Base-by-base conservation (phyloP, 768 basidiomycete species). In the Podaxis rugospora region DNA sequence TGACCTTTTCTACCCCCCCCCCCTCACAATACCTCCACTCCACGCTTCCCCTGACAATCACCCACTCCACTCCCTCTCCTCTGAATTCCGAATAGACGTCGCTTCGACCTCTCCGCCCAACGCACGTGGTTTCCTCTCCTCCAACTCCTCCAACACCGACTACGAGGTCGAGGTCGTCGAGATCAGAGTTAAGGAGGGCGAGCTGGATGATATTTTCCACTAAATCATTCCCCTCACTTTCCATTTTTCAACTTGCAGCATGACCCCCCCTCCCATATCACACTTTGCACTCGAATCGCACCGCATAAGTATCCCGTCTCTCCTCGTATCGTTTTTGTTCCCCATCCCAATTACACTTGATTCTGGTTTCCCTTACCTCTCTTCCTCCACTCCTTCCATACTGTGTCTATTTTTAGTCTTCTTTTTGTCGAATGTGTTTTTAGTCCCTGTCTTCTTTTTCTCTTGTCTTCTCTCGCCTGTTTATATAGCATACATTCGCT, bases 161-260 rank as follows among this genome's bases (percentile, higher is more conserved):
- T 92, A 90, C 65, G 90, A 92, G 69, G 86, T 93, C 62, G 91
- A 93, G 72, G 91, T 93, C 39, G 92, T 90, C 66, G 90, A 92
- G 76, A 94, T 93, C 71, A 82, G 91, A 62, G 89, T 93, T 62
- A 79, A 82, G 64, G 91, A 91, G 67, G 88, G 83, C 54, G 92
- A 93, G 66, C 75, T 92, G 53, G 82, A 86, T 70, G 82, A 85
- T 62, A 88, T 93, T 70, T 89, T 93, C 71, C 91, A 87, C 23
- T 80, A 73, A 72, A 73, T 59, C 23, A 44, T 14, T 21, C 32
- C 32, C 2, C 16, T 6, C 42, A 44, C 2, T 16, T 52, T 47
- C 27, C 23, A 25, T 55, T 44, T 44, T 42, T 44, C 28, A 16
- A 44, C 39, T 28, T 54, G 9, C 14, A 44, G 39, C 55, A 39